Evolutionary conservation across 441 rosid species (phyloP).

Genomic region (Brassica balearica): DNA sequence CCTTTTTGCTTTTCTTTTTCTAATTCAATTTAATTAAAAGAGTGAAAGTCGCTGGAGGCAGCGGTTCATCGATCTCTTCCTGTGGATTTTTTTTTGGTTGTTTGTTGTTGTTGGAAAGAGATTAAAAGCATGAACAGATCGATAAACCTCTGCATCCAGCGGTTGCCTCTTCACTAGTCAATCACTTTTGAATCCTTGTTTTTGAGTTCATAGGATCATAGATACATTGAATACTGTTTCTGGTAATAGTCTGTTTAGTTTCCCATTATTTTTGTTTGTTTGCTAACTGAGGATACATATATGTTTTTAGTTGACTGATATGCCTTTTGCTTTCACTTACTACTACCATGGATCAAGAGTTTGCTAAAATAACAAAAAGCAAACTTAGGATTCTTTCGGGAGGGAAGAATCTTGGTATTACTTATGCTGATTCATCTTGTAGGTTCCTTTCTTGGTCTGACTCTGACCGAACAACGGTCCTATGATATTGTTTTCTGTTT

Average conservation of each 20-base stretch:
- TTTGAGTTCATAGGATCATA: neutral
- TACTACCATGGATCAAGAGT: neutral
- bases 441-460: neutral
- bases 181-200: neutral
- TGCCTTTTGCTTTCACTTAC: neutral
- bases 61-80: constrained; percentile 98
- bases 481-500: neutral
- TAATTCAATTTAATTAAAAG: neutral
- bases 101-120: neutral
- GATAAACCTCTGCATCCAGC: constrained; percentile 99
- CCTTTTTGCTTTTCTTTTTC: neutral
- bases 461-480: neutral
- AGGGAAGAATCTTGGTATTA: neutral
- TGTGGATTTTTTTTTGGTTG: constrained; percentile 45
- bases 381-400: neutral
- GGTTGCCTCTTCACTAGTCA: constrained; percentile 43
- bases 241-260: neutral
- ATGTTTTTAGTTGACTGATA: neutral
- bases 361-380: neutral
- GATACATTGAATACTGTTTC: neutral
- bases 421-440: neutral
- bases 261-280: neutral
- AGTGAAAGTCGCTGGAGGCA: constrained; percentile 83
- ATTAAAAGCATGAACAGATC: constrained; percentile 76
- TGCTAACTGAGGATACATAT: neutral